Evolutionary conservation across 306 rosid species (phyloP).

Genomic region (Biancaea sappan): DNA sequence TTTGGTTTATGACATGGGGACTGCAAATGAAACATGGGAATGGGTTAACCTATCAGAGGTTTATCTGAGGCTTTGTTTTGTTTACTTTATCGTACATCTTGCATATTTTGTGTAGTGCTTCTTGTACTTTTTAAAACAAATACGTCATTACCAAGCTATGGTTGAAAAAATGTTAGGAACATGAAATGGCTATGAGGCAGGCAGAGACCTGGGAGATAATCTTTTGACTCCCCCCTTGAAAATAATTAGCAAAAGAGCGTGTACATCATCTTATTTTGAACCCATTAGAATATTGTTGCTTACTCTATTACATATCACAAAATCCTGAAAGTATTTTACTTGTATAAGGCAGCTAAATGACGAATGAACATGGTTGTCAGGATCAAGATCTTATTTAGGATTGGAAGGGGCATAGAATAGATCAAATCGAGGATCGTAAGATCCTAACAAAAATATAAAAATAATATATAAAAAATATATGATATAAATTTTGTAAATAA

Average conservation of each 20-base stretch:
- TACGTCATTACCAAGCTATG: not conserved
- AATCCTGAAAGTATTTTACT: not conserved
- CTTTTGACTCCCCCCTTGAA: not conserved
- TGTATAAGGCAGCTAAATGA: not conserved
- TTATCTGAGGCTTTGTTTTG: conserved; percentile 30
- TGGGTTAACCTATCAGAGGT: conserved; percentile 97
- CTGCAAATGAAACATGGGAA: conserved; percentile 77
- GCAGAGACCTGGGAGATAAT: not conserved
- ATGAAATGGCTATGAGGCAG: not conserved
- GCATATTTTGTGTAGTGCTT: not conserved
- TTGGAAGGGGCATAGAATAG: too few species aligned
- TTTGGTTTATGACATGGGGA: conserved; percentile 79
- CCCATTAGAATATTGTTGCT: not conserved
- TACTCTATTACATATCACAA: not conserved
- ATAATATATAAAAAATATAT: too few species aligned
- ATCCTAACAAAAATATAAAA: too few species aligned
- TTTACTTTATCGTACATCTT: conserved; percentile 4
- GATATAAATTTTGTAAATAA: too few species aligned
- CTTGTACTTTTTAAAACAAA: not conserved
- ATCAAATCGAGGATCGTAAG: too few species aligned
- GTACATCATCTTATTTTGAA: not conserved
- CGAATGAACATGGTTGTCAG: too few species aligned
- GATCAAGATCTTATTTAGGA: too few species aligned
- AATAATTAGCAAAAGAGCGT: not conserved
- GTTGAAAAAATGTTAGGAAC: not conserved